Evolutionary conservation across 2,329 filamentous ascomycete species (phyloP), one percentile per base, ranked within the genome.

Genomic region (Ciborinia camelliae): DNA sequence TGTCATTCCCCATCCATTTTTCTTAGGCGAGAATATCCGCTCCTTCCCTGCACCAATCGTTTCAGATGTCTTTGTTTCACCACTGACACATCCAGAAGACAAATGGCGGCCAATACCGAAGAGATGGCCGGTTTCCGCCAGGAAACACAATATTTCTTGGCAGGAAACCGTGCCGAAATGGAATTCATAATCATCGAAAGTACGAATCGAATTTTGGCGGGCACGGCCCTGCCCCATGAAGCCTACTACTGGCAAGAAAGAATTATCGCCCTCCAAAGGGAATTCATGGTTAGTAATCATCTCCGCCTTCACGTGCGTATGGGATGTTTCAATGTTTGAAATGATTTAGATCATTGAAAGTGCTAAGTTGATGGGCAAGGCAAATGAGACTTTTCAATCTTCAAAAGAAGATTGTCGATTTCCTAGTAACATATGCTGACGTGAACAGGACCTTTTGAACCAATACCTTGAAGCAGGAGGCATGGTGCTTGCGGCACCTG

Each of bases 391-490:
- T 0, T 30, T 20, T 20, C 7, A 28, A 50, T 8, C 7, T 30
- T 30, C 12, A 20, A 30, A 9, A 2, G 14, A 30, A 30, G 28
- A 8, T 6, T 51, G 9, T 0, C 2, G 2, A 6, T 5, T 3
- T 20, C 18, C n/a, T 15, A n/a, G 1, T 6, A 23, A 12, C 32
- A 53, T n/a, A 26, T 53, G 20, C 51, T 53, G 51, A 53, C 20
- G 0, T 53, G 15, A 2, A 53, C 3, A 53, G 51, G 51, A 37
- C 28, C 51, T 53, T 7, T 9, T 53, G 30, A 23, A 37, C 23
- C 51, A 37, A 53, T 53, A 53, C n/a, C 6, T 53, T 18, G 51
- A 53, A 37, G 51, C 51, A 30, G 51, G 51, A 53, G 51, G 51
- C 32, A 37, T 20, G 12, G 51, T 53, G 10, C 30, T 53, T n/a